phyloP scores from a whole-genome alignment of 2,329 filamentous ascomycete genomes.

The Colletotrichum sp. region DNA sequence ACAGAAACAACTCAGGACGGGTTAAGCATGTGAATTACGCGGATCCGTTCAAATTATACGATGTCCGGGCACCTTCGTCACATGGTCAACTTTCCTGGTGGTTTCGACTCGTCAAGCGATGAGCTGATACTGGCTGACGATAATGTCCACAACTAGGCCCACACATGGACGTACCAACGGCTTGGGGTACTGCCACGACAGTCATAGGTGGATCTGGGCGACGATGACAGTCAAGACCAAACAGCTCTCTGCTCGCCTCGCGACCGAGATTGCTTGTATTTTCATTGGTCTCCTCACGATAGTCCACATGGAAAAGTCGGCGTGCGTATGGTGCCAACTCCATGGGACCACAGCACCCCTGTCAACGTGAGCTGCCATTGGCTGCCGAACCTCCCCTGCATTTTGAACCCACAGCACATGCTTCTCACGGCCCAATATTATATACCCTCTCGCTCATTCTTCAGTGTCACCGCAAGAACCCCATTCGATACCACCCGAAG shows the following conservation, averaged over 20 bases:
- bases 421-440: background rate
- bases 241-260: background rate
- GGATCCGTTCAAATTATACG: background rate
- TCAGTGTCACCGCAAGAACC: background rate
- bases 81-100: background rate
- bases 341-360: background rate
- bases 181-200: background rate
- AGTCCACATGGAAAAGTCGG: background rate
- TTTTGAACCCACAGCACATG: background rate
- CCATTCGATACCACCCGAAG: background rate
- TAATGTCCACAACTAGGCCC: background rate
- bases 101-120: background rate
- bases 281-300: background rate
- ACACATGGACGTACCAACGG: accelerated
- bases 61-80: accelerated
- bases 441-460: background rate
- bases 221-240: background rate
- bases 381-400: background rate
- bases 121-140: background rate
- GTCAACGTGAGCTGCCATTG: background rate
- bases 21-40: accelerated
- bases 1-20: accelerated
- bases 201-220: background rate
- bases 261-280: background rate
- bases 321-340: background rate